Evolutionary conservation across 192 early-diverging fungal species (phyloP).

Genomic region (Coemansia sp.): DNA sequence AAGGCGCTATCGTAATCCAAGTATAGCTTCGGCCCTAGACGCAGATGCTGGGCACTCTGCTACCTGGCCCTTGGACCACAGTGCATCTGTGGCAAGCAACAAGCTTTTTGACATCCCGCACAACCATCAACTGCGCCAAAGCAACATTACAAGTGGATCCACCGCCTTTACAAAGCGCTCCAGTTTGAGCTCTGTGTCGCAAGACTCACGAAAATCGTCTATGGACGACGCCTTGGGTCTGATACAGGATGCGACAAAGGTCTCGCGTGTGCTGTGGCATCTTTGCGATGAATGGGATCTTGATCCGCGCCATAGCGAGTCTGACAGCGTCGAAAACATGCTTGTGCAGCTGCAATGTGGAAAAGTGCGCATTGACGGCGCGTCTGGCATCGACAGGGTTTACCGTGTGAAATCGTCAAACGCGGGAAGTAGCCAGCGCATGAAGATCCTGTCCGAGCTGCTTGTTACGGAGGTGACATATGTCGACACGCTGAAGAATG

Average conservation of each 20-base stretch:
- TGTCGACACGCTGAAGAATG: constrained; percentile 72
- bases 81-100: not conserved
- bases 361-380: constrained; percentile 19
- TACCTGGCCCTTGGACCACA: not conserved
- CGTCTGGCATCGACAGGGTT: constrained; percentile 23
- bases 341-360: constrained; percentile 25
- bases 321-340: constrained; percentile 20
- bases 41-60: not conserved
- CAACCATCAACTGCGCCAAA: constrained; percentile 2
- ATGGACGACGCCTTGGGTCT: constrained; percentile 17
- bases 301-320: constrained; percentile 32
- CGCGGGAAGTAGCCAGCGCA: constrained; percentile 52
- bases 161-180: constrained; percentile 5
- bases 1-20: constrained; percentile 15
- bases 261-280: constrained; percentile 39
- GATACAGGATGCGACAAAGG: constrained; percentile 30
- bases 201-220: constrained; percentile 26
- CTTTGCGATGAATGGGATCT: constrained; percentile 57
- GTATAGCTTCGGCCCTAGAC: not conserved
- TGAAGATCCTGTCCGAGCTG: constrained; percentile 75
- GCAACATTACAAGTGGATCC: constrained; percentile 2
- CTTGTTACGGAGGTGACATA: constrained; percentile 84
- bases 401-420: constrained; percentile 27
- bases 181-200: constrained; percentile 28
- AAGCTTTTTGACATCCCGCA: not conserved